phyloP scores from a whole-genome alignment of 2,329 filamentous ascomycete species.

The Ophiostoma perfectum region DNA sequence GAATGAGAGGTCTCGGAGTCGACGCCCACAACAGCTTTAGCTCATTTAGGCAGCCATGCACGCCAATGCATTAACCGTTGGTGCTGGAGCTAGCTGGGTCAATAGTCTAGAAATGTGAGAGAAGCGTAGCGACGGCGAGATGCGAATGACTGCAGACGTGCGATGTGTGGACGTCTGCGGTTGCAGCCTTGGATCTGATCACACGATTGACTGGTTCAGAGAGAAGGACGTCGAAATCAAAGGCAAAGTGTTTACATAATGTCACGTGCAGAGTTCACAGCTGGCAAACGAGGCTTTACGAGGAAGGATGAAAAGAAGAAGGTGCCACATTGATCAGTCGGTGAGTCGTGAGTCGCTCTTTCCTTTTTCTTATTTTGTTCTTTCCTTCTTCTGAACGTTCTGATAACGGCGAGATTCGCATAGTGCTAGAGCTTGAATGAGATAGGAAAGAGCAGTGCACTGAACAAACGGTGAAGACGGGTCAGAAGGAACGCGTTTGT shows the following conservation, averaged over 20 bases:
- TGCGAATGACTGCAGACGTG: background rate
- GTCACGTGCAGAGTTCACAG: background rate
- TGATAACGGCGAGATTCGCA: background rate
- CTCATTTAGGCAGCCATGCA: conserved; percentile 7
- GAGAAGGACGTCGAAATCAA: background rate
- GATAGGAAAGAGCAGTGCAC: conserved; percentile 5
- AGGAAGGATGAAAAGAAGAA: background rate
- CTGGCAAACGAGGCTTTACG: background rate
- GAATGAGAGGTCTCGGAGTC: background rate
- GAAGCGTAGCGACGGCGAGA: background rate
- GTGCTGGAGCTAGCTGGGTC: background rate
- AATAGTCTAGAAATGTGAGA: background rate
- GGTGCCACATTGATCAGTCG: background rate
- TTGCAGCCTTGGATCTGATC: background rate
- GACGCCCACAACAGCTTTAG: background rate
- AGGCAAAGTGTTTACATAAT: background rate
- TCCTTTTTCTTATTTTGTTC: background rate
- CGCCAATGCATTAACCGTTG: background rate
- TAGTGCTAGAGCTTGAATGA: background rate
- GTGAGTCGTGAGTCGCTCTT: background rate
- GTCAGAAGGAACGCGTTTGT: conserved; percentile 25
- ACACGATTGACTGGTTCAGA: background rate
- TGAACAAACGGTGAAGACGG: conserved; percentile 1
- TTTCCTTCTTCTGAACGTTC: background rate
- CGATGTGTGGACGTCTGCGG: background rate